A percentile compares a stretch with the other conserved stretches of the same genome.
These are phyloP conservation scores for Spencermartinsiella europaea DNA, from an alignment of 805 yeast species.

Conservation along the genomic window DNA sequence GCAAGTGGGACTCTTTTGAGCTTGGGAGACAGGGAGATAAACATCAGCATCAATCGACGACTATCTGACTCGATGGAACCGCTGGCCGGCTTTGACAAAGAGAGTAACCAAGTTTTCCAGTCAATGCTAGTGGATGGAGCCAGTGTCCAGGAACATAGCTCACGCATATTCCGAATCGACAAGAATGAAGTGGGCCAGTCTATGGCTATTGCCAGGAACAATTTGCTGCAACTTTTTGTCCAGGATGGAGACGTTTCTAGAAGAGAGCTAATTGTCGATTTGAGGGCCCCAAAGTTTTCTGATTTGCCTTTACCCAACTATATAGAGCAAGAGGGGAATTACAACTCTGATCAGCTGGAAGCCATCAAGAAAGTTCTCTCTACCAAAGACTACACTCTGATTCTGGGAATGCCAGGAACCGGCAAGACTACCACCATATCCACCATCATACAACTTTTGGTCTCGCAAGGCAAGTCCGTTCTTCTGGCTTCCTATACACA, in stretches of 20 bases:
- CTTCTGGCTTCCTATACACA: conserved; percentile 85
- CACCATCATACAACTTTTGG: conserved; percentile 58
- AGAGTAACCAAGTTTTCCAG: conserved; percentile 46
- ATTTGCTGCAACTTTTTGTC: conserved; percentile 63
- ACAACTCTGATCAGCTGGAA: conserved; percentile 64
- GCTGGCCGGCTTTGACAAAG: conserved; percentile 39
- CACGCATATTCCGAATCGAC: conserved; percentile 57
- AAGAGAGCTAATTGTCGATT: conserved; percentile 50
- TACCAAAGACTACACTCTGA: conserved; percentile 69
- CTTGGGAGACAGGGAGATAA: conserved; percentile 41
- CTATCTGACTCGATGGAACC: conserved; percentile 41
- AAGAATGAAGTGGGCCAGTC: conserved; percentile 74
- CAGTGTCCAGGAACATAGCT: conserved; percentile 9
- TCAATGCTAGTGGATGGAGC: conserved; percentile 26
- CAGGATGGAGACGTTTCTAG: conserved; percentile 37
- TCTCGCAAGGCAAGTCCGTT: conserved; percentile 57
- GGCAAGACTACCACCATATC: conserved; percentile 92
- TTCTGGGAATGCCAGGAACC: conserved; percentile 98
- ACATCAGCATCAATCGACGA: conserved; percentile 50
- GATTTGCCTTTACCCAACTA: conserved; percentile 5
- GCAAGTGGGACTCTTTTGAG: conserved; percentile 54
- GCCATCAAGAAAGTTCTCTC: conserved; percentile 65
- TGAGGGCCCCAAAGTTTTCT: conserved; percentile 41
- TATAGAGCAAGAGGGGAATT: conserved; percentile 24
- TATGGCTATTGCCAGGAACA: conserved; percentile 69